Evolutionary conservation across 2,329 filamentous ascomycete species (phyloP), one percentile per base, ranked within the genome.

Genomic region (Xylariaceae sp.): DNA sequence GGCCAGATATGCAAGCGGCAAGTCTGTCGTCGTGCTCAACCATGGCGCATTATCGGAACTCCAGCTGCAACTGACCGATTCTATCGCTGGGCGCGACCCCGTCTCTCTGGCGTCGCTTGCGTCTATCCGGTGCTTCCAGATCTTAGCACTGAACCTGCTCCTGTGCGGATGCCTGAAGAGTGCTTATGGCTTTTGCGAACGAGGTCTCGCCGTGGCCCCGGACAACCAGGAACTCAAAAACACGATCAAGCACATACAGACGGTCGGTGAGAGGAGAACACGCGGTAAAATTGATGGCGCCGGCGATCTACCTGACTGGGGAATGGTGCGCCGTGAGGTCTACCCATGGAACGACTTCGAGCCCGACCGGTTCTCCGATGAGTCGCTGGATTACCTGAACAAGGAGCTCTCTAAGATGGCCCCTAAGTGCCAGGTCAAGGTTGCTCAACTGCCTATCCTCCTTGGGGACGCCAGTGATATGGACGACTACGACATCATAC

Each of bases 401-500:
- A 73, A 77, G 18, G 79, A 88, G 65, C 80, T 97, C 65, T 75
- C 79, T 30, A 73, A 76, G 2, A 85, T 91, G 57, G 91, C 92
- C 0, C 88, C 91, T 0, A 93, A 91, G 69, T 89, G 93, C 62
- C 89, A 90, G 64, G 89, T 96, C 35, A 83, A 85, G 59, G 87
- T 88, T 2, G 86, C 91, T 0, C 82, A 87, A 37, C 76, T 99
- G 3, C 94, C 93, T 0, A 78, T 89, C 0, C 76, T 97, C 23
- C 77, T 86, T 9, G 78, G 82, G 52, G 76, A 77, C 23, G 82
- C 80, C 3, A 82, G 81, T 58, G 74, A 75, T 34, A 80, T 77
- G 1, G 78, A 81, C 60, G 70, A 69, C 30, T 78, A 78, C 64
- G 76, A 79, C n/a, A 76, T 76, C 47, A 81, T 80, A 13, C 76